Base-by-base conservation (phyloP, 202 grass and related monocot species). In the Sporobolus alterniflorus region DNA sequence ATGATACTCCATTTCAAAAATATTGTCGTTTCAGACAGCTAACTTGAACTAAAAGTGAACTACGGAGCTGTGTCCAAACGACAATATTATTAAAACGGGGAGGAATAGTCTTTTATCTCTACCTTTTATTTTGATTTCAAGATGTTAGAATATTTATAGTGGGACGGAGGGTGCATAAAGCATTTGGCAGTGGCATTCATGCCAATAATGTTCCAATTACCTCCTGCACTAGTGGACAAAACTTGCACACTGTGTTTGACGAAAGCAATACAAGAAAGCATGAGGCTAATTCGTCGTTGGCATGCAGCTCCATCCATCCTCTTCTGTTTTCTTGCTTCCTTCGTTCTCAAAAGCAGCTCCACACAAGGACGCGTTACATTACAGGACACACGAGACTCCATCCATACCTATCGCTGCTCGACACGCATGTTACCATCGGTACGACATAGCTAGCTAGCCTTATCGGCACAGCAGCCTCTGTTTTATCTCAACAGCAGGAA, bases 261-360 rank as follows among this genome's bases (percentile, higher is more conserved):
- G 25, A 62, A 64, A 82, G 68, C 39, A 49, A 83, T 7, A 28
- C 6, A 13, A 15, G 34, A 88, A 81, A 82, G 76, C 46, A 55
- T 15, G 73, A 43, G 51, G 21, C 10, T 13, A 39, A 4, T 11
- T 9, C 22, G 9, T 56, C 52, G 25, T 21, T 21, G 29, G 33
- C 67, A 49, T 60, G 43, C 39, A 34, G 30, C 67, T 78, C 36
- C 49, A 42, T 52, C 48, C 52, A 28, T 57, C 33, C 20, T 33
- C 31, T 65, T 18, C 50, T n/a, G n/a, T 70, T 74, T 78, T 74
- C 40, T 51, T 55, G 65, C 49, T 66, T 70, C 18, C 48, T 76
- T 87, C 33, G 47, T 71, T 66, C 79, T 82, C 52, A 40, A 87
- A 82, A 87, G 78, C 71, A 87, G 74, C 63, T 83, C 68, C 83